Evolutionary conservation across 2,329 filamentous ascomycete species (phyloP).

Genomic region (Botrytis aclada): DNA sequence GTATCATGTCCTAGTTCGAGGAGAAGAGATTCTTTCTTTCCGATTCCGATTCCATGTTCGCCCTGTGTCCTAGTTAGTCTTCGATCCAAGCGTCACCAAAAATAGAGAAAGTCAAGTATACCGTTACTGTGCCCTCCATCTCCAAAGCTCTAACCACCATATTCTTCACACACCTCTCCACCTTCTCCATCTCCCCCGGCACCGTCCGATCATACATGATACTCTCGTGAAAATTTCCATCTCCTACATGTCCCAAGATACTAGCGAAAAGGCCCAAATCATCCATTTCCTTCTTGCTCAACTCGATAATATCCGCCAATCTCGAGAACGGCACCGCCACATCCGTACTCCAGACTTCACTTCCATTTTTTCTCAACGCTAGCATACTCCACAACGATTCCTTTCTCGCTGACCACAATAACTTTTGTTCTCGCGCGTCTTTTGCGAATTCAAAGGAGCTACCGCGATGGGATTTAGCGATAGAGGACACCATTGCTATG

Average conservation of each 20-base stretch:
- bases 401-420: conserved; percentile 78
- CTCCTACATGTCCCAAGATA: conserved; percentile 85
- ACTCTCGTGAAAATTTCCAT: conserved; percentile 91
- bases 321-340: conserved; percentile 78
- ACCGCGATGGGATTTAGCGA: conserved; percentile 63
- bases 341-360: conserved; percentile 81
- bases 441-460: conserved; percentile 74
- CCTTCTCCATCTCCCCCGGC: conserved; percentile 66
- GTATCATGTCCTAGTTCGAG: conserved; percentile 80
- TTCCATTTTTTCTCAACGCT: conserved; percentile 60
- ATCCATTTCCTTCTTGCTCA: conserved; percentile 86
- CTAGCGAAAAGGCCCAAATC: conserved; percentile 82
- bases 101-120: conserved; percentile 32
- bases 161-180: conserved; percentile 78
- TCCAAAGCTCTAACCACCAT: conserved; percentile 90
- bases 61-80: conserved; percentile 44
- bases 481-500: conserved; percentile 63
- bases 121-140: conserved; percentile 90
- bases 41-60: conserved; percentile 81
- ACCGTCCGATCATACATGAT: conserved; percentile 80
- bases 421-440: conserved; percentile 65
- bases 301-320: conserved; percentile 71
- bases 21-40: conserved; percentile 77
- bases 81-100: background rate
- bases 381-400: conserved; percentile 84